A percentile compares a stretch with the other conserved stretches of the same genome.
These are phyloP conservation scores for Metarhizium brunneum DNA, from an alignment of 2,329 filamentous ascomycete species.

Conservation along the genomic window DNA sequence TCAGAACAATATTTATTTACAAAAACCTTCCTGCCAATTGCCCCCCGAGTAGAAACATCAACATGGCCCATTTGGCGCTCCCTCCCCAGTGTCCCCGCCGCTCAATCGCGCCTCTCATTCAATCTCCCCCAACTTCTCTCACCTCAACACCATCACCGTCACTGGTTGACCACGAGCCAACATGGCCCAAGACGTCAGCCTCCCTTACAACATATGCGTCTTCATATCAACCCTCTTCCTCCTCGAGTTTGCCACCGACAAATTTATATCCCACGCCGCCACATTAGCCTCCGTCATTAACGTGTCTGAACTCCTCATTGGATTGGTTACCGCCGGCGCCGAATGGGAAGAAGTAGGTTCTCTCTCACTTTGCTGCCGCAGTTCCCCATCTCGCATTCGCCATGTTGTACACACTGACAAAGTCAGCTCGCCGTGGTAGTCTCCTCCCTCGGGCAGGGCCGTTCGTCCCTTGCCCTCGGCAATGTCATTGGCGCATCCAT, in stretches of 20 bases:
- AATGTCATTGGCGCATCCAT: conserved; percentile 45
- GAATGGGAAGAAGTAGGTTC: conserved; percentile 44
- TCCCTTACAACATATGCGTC: conserved; percentile 28
- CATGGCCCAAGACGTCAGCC: not conserved
- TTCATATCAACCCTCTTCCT: conserved; percentile 37
- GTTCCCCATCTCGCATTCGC: not conserved
- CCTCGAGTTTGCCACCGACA: conserved; percentile 41
- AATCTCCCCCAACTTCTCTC: not conserved
- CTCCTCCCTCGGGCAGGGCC: conserved; percentile 34
- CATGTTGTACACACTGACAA: no score
- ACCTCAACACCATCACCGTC: not conserved
- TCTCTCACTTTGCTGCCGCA: not conserved
- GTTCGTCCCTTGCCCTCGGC: conserved; percentile 39
- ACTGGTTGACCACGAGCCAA: not conserved
- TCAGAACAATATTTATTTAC: no score
- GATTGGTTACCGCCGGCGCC: conserved; percentile 41
- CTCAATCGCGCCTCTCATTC: not conserved
- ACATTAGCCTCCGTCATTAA: conserved; percentile 33
- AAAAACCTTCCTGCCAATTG: no score
- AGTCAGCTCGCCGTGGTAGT: conserved; percentile 35
- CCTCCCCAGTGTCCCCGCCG: no score
- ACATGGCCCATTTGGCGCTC: no score
- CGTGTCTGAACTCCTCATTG: conserved; percentile 37
- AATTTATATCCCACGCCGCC: conserved; percentile 41
- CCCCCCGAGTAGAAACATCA: no score